Conservation (phyloP, 164 flowering plant species). For the Aristolochia californica region DNA sequence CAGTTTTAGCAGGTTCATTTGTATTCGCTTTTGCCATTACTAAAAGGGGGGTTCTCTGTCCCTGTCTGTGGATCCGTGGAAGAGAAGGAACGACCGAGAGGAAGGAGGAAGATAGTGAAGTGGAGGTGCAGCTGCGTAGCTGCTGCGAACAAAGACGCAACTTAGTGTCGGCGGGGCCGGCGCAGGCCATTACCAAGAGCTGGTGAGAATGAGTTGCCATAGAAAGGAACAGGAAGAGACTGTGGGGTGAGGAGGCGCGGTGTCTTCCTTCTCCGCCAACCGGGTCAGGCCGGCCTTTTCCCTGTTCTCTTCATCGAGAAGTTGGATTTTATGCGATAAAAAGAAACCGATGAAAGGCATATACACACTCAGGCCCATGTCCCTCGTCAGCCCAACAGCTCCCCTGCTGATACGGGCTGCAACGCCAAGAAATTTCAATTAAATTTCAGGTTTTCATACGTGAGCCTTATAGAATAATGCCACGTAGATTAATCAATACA, state of each 20-base stretch:
- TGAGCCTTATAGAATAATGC: too few species aligned
- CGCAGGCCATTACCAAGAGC: not conserved
- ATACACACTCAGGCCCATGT: too few species aligned
- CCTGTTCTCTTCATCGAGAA: too few species aligned
- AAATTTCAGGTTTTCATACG: too few species aligned
- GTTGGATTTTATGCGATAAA: too few species aligned
- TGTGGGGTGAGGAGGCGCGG: too few species aligned
- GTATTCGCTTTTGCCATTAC: constrained; percentile 12
- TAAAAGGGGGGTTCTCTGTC: not conserved
- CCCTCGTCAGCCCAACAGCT: too few species aligned
- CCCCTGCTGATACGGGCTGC: too few species aligned
- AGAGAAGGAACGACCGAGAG: constrained; percentile 4
- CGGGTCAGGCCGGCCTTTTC: not conserved
- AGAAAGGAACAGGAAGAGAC: too few species aligned
- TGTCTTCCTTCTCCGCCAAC: not conserved
- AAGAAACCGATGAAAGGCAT: too few species aligned
- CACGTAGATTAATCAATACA: too few species aligned
- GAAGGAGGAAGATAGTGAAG: not conserved
- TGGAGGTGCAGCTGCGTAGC: not conserved
- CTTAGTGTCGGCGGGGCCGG: not conserved
- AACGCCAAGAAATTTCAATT: too few species aligned
- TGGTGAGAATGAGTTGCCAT: constrained; percentile 3
- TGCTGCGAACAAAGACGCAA: not conserved
- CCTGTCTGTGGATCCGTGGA: not conserved
- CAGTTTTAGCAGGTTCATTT: constrained; percentile 6